Base-by-base conservation (phyloP, 768 basidiomycete genomes). In the Phanerochaete sordida region DNA sequence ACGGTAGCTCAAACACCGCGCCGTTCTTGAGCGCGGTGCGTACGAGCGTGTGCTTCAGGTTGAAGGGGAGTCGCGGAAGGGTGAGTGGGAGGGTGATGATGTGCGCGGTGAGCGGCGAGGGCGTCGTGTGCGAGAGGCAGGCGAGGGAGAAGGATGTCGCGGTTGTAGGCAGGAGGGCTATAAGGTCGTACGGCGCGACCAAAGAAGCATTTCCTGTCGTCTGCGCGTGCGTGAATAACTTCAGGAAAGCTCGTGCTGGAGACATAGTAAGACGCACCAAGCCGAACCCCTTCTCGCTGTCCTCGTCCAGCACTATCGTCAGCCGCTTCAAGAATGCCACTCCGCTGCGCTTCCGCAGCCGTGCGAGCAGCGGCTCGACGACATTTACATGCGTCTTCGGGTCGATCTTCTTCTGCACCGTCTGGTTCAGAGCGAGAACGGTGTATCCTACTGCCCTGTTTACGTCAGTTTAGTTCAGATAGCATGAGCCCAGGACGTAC, bases 241-340 rank as follows among this genome's bases (percentile, higher is more conserved):
- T n/a, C n/a, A n/a, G n/a, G n/a, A n/a, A n/a, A n/a, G n/a, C n/a
- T n/a, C n/a, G n/a, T n/a, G n/a, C n/a, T n/a, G n/a, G n/a, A 28
- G 43, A 27, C 49, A 50, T 50, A 23, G 8, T 15, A 16, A 4
- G 30, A 74, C 79, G 64, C 58, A 93, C 91, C 70, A 93, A 70
- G 30, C 91, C 90, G 66, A 90, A 89, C 1, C 92, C 90, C 70
- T 91, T 93, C 70, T 93, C 90, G 66, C 92, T 93, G 44, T 87
- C 89, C 66, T 91, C 85, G 62, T 93, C 88, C 9, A 93, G 78
- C 12, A 90, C 76, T 52, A 95, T 86, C n/a, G 86, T 92, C 57
- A 95, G 69, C 51, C 92, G 77, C 70, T 90, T 92, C 53, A 95
- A 75, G 60, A 83, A 84, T 2, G 90, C 72, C 31, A 90, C 73